Evolutionary conservation across 164 flowering plant genomes (phyloP).

Genomic region (Chloranthus sessilifolius): DNA sequence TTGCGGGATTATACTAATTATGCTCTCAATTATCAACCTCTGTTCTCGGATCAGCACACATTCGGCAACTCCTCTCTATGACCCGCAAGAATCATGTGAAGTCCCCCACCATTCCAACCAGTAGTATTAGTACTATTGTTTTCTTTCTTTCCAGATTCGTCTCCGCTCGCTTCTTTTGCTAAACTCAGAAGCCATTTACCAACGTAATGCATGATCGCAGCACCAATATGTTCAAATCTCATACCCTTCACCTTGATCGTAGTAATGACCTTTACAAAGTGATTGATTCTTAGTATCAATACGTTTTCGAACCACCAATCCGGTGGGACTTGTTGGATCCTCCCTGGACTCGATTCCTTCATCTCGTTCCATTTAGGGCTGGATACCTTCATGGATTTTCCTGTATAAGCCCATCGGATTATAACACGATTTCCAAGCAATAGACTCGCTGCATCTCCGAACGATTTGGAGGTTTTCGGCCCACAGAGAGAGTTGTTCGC

Average conservation of each 20-base stretch:
- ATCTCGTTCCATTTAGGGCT: conserved; percentile 63
- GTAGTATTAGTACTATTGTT: conserved; percentile 20
- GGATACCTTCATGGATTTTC: conserved; percentile 37
- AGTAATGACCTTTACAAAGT: conserved; percentile 79
- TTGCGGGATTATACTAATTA: conserved; percentile 86
- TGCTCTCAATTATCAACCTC: conserved; percentile 88
- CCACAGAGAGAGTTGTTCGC: conserved; percentile 80
- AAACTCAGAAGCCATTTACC: conserved; percentile 78
- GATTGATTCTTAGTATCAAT: conserved; percentile 73
- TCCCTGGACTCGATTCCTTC: conserved; percentile 61
- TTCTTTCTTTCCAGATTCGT: conserved; percentile 30
- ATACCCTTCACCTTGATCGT: conserved; percentile 89
- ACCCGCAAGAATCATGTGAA: conserved; percentile 77
- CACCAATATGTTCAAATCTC: conserved; percentile 76
- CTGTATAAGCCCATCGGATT: conserved; percentile 79
- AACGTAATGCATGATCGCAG: conserved; percentile 75
- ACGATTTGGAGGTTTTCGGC: conserved; percentile 81
- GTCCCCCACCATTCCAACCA: conserved; percentile 63
- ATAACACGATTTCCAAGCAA: conserved; percentile 91
- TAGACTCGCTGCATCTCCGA: conserved; percentile 78
- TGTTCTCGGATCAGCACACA: conserved; percentile 61
- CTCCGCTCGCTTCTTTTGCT: conserved; percentile 40
- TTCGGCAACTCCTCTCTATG: conserved; percentile 48
- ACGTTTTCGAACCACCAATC: conserved; percentile 97
- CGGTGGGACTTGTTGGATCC: conserved; percentile 54